phyloP scores from a whole-genome alignment of 495 filamentous ascomycete species.

The Penicillium salamii region DNA sequence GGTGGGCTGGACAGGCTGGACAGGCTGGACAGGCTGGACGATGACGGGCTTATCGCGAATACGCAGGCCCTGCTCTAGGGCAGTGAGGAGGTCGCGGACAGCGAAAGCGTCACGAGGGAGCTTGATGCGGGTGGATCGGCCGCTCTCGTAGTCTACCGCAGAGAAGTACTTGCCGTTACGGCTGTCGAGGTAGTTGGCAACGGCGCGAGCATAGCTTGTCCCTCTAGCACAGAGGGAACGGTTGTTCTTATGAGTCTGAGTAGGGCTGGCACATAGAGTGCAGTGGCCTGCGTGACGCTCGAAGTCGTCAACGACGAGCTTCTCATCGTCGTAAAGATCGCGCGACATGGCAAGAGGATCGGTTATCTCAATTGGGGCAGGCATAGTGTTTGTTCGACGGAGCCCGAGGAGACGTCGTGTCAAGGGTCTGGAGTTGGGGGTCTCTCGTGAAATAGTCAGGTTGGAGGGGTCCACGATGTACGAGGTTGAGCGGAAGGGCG shows the following conservation, averaged over 20 bases:
- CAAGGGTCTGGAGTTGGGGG: conserved; percentile 6
- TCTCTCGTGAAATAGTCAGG: conserved; percentile 6
- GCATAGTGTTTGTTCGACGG: conserved; percentile 35
- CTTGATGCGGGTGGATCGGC: conserved; percentile 45
- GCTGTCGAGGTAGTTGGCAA: conserved; percentile 50
- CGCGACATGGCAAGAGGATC: conserved; percentile 37
- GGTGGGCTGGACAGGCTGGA: conserved; percentile 17
- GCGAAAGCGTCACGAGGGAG: conserved; percentile 40
- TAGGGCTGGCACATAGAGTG: conserved; percentile 37
- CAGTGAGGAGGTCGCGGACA: conserved; percentile 44
- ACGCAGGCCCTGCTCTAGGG: conserved; percentile 46
- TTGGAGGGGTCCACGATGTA: conserved; percentile 23
- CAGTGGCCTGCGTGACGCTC: conserved; percentile 32
- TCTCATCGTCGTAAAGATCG: conserved; percentile 43
- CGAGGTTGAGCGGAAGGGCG: conserved; percentile 27
- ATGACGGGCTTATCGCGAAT: conserved; percentile 20
- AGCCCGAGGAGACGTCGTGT: conserved; percentile 16
- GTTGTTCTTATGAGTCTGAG: conserved; percentile 27
- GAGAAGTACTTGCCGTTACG: conserved; percentile 48
- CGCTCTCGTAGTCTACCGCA: conserved; percentile 42
- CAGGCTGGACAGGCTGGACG: conserved; percentile 17
- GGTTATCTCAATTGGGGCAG: conserved; percentile 21
- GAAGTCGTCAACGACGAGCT: conserved; percentile 18
- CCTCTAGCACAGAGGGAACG: conserved; percentile 49
- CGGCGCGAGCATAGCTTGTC: conserved; percentile 41